Percentiles rank a stretch among this genome's conserved stretches.
Conservation (phyloP, 208 protist species). For the Crithidia thermophila region DNA sequence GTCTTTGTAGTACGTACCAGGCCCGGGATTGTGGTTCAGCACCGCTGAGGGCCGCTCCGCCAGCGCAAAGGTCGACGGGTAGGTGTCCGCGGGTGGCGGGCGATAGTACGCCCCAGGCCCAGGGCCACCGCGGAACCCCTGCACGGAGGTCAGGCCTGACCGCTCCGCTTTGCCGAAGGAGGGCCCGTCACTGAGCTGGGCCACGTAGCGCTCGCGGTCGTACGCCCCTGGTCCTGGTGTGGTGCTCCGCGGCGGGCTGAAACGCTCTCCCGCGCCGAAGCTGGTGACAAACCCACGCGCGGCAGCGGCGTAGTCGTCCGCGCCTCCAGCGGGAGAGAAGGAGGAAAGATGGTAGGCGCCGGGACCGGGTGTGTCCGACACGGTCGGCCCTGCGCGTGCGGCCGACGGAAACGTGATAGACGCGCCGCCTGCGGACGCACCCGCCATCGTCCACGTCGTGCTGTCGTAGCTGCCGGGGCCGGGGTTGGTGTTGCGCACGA, state of each 20-base stretch:
- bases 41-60: conserved; percentile 12
- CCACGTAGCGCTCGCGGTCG: not conserved
- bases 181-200: not conserved
- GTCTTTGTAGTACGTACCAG: conserved; percentile 30
- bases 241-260: conserved; percentile 7
- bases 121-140: not conserved
- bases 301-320: no score
- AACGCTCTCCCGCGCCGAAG: conserved; percentile 14
- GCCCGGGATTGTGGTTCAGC: conserved; percentile 27
- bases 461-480: conserved; percentile 26
- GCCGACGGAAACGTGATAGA: not conserved
- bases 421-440: no score
- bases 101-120: conserved; percentile 22
- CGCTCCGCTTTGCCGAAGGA: conserved; percentile 19
- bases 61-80: conserved; percentile 7
- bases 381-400: conserved; percentile 8
- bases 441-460: no score
- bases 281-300: no score
- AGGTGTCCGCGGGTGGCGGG: conserved; percentile 21
- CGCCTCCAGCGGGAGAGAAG: not conserved
- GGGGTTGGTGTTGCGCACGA: conserved; percentile 9
- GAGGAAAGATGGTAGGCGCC: conserved; percentile 42
- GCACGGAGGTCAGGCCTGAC: not conserved
- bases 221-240: conserved; percentile 37
- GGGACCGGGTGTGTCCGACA: conserved; percentile 26